Base-by-base conservation (phyloP, 176 grass and related monocot genomes). In the Microstegium vimineum region DNA sequence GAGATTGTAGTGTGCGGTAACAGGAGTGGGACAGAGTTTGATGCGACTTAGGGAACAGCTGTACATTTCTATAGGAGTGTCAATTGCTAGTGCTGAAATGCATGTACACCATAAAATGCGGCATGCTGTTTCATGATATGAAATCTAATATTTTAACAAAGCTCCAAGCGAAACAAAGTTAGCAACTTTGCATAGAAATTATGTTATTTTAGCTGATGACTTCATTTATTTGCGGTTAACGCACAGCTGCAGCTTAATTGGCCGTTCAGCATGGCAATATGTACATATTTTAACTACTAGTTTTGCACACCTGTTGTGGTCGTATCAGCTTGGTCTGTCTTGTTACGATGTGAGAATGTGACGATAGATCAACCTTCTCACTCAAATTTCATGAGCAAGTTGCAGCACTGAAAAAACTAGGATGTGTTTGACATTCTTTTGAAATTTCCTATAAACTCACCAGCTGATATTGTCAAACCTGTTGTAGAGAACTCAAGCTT, bases 401-500 rank as follows among this genome's bases (percentile, higher is more conserved):
- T 25, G 1, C 18, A 51, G 10, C 37, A 35, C 59, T 45, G 20
- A 67, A n/a, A 46, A 35, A n/a, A 20, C 46, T 62, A 32, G 5
- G 9, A 16, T 4, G 1, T 36, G 35, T 45, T 64, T 11, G 51
- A 60, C 17, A 12, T 78, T 26, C 15, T 4, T 51, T 64, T 10
- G 10, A 33, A 82, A 35, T 52, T 15, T 15, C 20, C 3, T 2
- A 20, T 30, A 18, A 83, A 54, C 25, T 81, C 25, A 75, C 34
- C 12, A 41, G 5, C 15, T 62, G 45, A 30, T 2, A 69, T 77
- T 63, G 30, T 57, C 38, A 11, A 76, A 73, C 3, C 25, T 71
- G 54, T 22, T 89, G 28, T 37, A 97, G 92, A 85, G 41, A 85
- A 30, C 56, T 73, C 85, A 22, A 88, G 69, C 40, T 96, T 85